Evolutionary conservation across 306 rosid genomes (phyloP).

Genomic region (Rosa chinensis): DNA sequence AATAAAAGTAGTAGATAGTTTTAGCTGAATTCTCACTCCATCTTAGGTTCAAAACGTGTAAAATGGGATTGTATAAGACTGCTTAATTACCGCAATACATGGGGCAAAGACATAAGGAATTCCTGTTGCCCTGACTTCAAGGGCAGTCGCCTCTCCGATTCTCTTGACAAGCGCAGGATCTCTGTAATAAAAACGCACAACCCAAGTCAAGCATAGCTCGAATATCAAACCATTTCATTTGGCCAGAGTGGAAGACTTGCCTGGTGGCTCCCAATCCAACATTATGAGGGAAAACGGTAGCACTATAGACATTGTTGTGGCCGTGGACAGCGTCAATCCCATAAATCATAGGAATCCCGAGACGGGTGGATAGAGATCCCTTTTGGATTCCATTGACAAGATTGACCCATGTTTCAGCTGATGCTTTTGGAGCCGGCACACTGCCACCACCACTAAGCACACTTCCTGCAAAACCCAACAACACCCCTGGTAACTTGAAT

Average conservation of each 20-base stretch:
- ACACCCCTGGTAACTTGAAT: background rate
- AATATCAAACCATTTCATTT: background rate
- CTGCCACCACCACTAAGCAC: conserved; percentile 99
- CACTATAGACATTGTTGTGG: conserved; percentile 81
- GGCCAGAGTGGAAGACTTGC: conserved; percentile 38
- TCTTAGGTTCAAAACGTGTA: background rate
- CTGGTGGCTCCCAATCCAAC: conserved; percentile 96
- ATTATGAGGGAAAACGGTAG: conserved; percentile 92
- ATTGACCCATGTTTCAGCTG: conserved; percentile 69
- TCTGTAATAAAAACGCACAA: conserved; percentile 34
- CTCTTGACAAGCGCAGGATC: conserved; percentile 80
- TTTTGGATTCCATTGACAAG: conserved; percentile 81
- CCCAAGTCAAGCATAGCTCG: background rate
- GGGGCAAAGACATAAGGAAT: conserved; percentile 93
- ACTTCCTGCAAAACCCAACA: conserved; percentile 58
- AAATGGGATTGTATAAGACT: background rate
- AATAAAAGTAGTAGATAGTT: conserved; percentile 3
- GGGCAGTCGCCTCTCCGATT: conserved; percentile 96
- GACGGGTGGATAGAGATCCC: conserved; percentile 74
- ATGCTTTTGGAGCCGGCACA: conserved; percentile 80
- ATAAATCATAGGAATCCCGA: conserved; percentile 95
- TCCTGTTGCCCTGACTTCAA: conserved; percentile 98
- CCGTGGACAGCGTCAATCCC: conserved; percentile 99
- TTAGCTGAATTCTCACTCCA: background rate
- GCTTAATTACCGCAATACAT: conserved; percentile 79